These are phyloP conservation scores for Cutaneotrichosporon cyanovorans DNA, from an alignment of 1,284 basidiomycete species.

Conservation along the genomic window DNA sequence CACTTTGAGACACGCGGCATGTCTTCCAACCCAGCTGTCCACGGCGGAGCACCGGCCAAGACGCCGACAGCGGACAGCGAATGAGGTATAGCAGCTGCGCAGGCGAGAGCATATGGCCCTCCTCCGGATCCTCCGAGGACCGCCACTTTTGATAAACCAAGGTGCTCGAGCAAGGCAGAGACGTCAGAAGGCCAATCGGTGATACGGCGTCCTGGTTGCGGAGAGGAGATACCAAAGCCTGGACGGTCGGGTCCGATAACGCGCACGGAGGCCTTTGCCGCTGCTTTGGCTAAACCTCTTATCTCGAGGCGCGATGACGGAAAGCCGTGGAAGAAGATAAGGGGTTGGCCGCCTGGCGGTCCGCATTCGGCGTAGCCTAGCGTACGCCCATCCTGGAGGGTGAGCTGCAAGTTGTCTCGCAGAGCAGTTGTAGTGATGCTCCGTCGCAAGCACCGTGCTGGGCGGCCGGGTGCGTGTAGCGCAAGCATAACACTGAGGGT, in stretches of 20 bases:
- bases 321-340: constrained; percentile 14
- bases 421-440: too few species aligned
- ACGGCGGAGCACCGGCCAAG: constrained; percentile 11
- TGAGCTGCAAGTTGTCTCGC: neutral
- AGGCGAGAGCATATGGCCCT: constrained; percentile 12
- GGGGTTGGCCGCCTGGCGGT: neutral
- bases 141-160: neutral
- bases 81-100: neutral
- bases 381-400: constrained; percentile 4
- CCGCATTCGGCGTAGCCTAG: constrained; percentile 10
- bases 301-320: constrained; percentile 13
- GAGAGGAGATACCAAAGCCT: constrained; percentile 9
- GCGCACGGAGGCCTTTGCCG: neutral
- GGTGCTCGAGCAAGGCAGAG: constrained; percentile 2
- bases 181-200: constrained; percentile 4
- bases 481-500: too few species aligned
- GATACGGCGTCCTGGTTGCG: neutral
- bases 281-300: neutral
- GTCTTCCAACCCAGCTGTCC: neutral
- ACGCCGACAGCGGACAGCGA: constrained; percentile 2
- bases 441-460: too few species aligned
- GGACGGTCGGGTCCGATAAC: constrained; percentile 14
- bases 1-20: neutral
- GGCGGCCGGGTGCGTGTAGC: too few species aligned
- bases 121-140: constrained; percentile 12